phyloP scores from a whole-genome alignment of 257 asterid species.

The Penstemon davidsonii region DNA sequence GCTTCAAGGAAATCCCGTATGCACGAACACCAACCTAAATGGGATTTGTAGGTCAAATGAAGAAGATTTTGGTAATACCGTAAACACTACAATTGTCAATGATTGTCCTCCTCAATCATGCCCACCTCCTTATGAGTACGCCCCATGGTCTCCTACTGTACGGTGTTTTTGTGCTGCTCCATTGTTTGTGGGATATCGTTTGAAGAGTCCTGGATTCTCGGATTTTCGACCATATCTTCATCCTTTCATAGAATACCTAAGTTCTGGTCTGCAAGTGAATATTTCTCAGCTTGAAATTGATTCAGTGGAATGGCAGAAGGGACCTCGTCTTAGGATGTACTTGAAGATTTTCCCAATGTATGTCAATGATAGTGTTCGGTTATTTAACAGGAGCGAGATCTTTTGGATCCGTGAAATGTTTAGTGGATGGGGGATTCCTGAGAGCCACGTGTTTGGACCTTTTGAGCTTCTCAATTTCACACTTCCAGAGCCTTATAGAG shows the following conservation, averaged over 20 bases:
- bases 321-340: conserved; percentile 80
- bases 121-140: conserved; percentile 61
- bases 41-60: conserved; percentile 57
- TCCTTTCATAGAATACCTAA: conserved; percentile 53
- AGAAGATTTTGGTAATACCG: conserved; percentile 36
- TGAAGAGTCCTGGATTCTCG: conserved; percentile 88
- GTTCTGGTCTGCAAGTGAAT: conserved; percentile 56
- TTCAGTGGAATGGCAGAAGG: conserved; percentile 63
- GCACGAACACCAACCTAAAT: conserved; percentile 37
- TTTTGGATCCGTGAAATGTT: conserved; percentile 60
- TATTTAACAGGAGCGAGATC: conserved; percentile 69
- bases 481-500: conserved; percentile 56
- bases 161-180: conserved; percentile 84
- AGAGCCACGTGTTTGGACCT: conserved; percentile 77
- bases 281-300: conserved; percentile 60
- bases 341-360: conserved; percentile 68
- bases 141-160: conserved; percentile 48
- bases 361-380: conserved; percentile 28
- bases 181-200: conserved; percentile 71
- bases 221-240: conserved; percentile 62
- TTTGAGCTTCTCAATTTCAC: conserved; percentile 87
- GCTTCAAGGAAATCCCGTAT: conserved; percentile 80
- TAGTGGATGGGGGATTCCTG: conserved; percentile 78
- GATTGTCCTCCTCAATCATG: conserved; percentile 50
- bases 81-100: conserved; percentile 30